Conservation (phyloP, 2,329 filamentous ascomycete genomes). For the Dactylellina leptospora region DNA sequence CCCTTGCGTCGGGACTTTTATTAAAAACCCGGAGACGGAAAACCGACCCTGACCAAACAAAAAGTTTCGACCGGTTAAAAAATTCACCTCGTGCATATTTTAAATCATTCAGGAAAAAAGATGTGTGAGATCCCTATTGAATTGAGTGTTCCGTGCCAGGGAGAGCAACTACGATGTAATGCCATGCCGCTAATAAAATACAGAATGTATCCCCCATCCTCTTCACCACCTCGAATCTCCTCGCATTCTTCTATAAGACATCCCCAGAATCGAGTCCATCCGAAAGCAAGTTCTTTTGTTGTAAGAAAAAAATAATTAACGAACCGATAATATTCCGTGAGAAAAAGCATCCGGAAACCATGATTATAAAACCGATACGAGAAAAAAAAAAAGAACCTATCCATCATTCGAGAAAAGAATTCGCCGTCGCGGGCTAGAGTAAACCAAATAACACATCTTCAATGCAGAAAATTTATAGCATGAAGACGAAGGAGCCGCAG, state of each 20-base stretch:
- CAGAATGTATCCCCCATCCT: not conserved
- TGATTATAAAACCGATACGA: conserved; percentile 31
- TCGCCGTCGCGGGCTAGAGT: conserved; percentile 7
- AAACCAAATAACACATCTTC: not conserved
- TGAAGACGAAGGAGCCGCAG: conserved; percentile 44
- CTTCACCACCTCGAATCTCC: conserved; percentile 2
- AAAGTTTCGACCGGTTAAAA: not conserved
- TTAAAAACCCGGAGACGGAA: not conserved
- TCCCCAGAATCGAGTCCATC: conserved; percentile 3
- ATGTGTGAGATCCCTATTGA: conserved; percentile 14
- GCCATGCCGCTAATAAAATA: conserved; percentile 42
- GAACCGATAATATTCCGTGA: conserved; percentile 6
- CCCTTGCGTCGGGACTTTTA: not conserved
- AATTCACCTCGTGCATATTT: not conserved
- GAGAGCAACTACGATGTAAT: conserved; percentile 32
- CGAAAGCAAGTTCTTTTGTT: conserved; percentile 15
- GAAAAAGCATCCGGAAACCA: conserved; percentile 11
- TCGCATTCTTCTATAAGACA: not conserved
- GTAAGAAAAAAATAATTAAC: conserved; percentile 12
- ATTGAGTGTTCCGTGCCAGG: conserved; percentile 18
- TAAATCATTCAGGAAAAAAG: not conserved
- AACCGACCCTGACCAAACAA: not conserved
- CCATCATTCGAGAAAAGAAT: conserved; percentile 38
- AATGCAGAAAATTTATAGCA: conserved; percentile 16
- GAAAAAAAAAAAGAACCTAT: conserved; percentile 40